Conservation (phyloP, 331 rosid genomes). For the Quercus tomentella region DNA sequence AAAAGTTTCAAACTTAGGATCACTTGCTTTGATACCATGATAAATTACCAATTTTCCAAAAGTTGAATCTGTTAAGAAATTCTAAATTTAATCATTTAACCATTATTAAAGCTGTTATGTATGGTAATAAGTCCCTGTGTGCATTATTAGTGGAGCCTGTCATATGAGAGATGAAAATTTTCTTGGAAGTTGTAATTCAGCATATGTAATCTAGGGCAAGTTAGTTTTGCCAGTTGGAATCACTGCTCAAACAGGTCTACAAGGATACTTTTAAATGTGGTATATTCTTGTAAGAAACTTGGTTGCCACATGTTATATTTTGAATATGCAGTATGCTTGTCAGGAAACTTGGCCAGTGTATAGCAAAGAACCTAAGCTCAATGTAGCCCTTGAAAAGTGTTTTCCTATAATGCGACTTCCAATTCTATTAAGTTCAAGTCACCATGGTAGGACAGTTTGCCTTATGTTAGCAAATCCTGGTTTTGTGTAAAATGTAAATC, state of each 20-base stretch:
- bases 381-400: neutral
- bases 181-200: neutral
- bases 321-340: neutral
- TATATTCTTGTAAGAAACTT: neutral
- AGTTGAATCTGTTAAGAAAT: no score
- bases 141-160: neutral
- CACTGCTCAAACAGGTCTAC: neutral
- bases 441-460: neutral
- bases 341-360: neutral
- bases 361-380: neutral
- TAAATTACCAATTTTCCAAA: no score
- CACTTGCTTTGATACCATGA: no score
- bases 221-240: neutral
- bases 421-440: neutral
- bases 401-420: no score
- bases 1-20: no score
- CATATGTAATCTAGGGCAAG: neutral
- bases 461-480: neutral
- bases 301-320: neutral
- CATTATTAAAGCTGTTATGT: neutral
- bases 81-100: no score
- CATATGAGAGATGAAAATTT: neutral
- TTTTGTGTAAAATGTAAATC: slow-evolving; percentile 10
- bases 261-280: neutral
- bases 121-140: neutral